phyloP scores from a whole-genome alignment of 257 asterid species.

The Solanum chiquidenum region DNA sequence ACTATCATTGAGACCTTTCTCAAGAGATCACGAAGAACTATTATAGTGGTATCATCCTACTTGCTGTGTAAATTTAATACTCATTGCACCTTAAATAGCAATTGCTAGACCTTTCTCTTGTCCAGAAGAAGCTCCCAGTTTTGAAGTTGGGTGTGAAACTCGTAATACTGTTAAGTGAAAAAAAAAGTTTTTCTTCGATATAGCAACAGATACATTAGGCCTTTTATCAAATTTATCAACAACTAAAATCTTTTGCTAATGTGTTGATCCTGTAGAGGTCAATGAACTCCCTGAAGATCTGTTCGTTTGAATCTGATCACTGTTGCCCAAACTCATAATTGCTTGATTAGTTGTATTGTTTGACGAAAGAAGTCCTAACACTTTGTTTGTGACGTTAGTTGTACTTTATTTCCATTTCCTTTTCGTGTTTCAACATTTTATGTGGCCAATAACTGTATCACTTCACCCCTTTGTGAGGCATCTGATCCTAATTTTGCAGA shows the following conservation, averaged over 20 bases:
- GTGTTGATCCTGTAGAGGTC: background rate
- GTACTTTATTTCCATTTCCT: background rate
- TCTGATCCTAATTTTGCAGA: slow-evolving; percentile 1
- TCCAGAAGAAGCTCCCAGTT: background rate
- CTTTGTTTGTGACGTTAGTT: background rate
- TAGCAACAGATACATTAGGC: background rate
- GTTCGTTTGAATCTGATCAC: background rate
- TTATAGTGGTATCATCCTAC: background rate
- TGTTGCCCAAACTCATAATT: background rate
- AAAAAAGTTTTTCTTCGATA: background rate
- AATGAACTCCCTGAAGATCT: background rate
- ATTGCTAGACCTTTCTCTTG: background rate
- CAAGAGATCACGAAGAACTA: background rate
- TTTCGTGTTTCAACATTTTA: background rate
- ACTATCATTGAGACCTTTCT: background rate
- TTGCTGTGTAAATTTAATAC: background rate
- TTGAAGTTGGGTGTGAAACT: background rate
- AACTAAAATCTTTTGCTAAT: background rate
- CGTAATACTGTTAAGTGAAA: background rate
- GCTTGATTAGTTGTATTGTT: background rate
- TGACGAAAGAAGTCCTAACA: background rate
- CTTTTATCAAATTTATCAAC: background rate
- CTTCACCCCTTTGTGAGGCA: background rate
- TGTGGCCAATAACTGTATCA: background rate
- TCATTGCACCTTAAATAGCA: background rate